Percentiles rank a stretch among this genome's conserved stretches.
Conservation (phyloP, 2,329 filamentous ascomycete genomes). For the Cadophora gregata region DNA sequence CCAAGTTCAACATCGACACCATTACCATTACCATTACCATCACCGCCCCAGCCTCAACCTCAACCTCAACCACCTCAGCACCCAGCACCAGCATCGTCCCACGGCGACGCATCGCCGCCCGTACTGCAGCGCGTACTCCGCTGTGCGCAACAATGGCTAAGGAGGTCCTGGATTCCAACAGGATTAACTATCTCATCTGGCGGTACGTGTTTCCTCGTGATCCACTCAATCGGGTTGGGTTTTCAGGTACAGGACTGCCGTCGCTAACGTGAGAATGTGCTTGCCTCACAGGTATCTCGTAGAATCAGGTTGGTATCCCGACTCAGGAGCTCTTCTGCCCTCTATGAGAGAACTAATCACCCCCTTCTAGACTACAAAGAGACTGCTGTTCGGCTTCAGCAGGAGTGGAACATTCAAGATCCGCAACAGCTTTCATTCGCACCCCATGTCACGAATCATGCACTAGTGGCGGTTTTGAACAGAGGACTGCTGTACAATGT, state of each 20-base stretch:
- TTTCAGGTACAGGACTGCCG: slow-evolving; percentile 37
- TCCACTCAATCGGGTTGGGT: slow-evolving; percentile 35
- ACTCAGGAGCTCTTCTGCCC: slow-evolving; percentile 11
- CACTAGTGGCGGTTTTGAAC: slow-evolving; percentile 67
- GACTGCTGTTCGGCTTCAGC: slow-evolving; percentile 70
- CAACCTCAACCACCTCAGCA: slow-evolving; percentile 14
- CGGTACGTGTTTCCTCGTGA: slow-evolving; percentile 58
- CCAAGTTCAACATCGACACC: slow-evolving; percentile 15
- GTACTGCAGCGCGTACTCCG: slow-evolving; percentile 20
- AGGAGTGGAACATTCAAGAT: slow-evolving; percentile 69
- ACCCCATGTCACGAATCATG: slow-evolving; percentile 68
- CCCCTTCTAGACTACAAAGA: slow-evolving; percentile 65
- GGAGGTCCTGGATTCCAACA: slow-evolving; percentile 63
- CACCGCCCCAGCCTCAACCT: not conserved
- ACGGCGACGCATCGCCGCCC: not conserved
- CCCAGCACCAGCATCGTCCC: slow-evolving; percentile 1
- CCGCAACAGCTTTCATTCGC: slow-evolving; percentile 69
- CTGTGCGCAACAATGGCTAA: slow-evolving; percentile 42
- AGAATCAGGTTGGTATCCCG: slow-evolving; percentile 43
- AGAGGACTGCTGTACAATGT: slow-evolving; percentile 67
- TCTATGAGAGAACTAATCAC: slow-evolving; percentile 23
- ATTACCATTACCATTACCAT: slow-evolving; percentile 3
- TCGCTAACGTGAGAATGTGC: slow-evolving; percentile 42
- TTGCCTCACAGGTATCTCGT: slow-evolving; percentile 43
- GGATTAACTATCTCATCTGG: slow-evolving; percentile 75